These are phyloP conservation scores for Cystobasidiaceae sp. DNA, from an alignment of 1,284 basidiomycete species.

Conservation along the genomic window DNA sequence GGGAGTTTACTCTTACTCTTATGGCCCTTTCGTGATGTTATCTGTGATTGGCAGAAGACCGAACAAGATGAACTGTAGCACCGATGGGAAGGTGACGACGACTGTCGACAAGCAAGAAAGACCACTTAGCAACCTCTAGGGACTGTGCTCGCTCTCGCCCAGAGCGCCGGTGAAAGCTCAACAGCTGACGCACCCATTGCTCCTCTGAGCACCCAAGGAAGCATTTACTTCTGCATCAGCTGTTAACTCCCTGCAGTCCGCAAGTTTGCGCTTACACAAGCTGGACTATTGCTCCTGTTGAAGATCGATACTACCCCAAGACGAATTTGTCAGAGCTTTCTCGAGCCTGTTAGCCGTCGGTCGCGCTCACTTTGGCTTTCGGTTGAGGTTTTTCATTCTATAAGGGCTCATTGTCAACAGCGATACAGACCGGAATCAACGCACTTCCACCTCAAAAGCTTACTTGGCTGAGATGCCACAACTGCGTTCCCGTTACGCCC, in stretches of 20 bases:
- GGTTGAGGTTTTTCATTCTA: background rate
- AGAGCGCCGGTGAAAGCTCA: no score
- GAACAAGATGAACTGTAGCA: background rate
- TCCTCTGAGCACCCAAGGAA: no score
- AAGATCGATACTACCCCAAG: background rate
- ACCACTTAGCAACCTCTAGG: no score
- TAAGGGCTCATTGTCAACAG: no score
- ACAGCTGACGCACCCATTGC: background rate
- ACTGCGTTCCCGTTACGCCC: conserved; percentile 8
- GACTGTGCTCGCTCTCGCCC: no score
- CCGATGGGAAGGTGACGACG: background rate
- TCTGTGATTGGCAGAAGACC: background rate
- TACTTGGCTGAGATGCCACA: conserved; percentile 9
- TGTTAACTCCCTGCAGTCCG: no score
- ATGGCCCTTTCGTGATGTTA: background rate
- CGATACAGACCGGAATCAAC: no score
- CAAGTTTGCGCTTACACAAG: background rate
- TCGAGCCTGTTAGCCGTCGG: no score
- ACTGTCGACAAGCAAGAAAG: background rate
- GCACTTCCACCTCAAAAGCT: no score
- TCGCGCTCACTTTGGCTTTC: background rate
- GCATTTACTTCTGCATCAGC: no score
- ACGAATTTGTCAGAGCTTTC: no score
- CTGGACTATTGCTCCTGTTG: conserved; percentile 23
- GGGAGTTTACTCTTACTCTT: no score